Conservation (phyloP, 2,329 filamentous ascomycete species). For the Botrytis elliptica region DNA sequence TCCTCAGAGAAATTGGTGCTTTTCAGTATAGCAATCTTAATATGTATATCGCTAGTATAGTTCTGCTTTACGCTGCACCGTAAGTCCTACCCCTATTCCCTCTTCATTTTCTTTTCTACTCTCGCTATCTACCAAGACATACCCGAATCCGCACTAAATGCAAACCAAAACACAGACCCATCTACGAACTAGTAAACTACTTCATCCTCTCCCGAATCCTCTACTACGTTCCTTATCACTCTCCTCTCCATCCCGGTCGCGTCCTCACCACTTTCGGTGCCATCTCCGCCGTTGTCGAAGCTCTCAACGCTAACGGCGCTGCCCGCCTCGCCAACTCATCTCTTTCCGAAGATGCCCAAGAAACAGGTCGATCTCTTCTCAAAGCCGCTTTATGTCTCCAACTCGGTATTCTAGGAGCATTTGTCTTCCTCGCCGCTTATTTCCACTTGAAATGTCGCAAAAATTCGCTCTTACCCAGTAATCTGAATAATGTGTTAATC, state of each 20-base stretch:
- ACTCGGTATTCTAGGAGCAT: conserved; percentile 50
- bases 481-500: conserved; percentile 41
- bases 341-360: conserved; percentile 42
- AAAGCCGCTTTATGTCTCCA: conserved; percentile 55
- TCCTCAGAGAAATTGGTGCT: conserved; percentile 52
- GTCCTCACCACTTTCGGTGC: conserved; percentile 49
- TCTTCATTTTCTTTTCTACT: background rate
- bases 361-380: conserved; percentile 47
- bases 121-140: background rate
- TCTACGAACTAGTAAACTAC: conserved; percentile 62
- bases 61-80: conserved; percentile 37
- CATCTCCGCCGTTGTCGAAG: conserved; percentile 49
- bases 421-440: conserved; percentile 47
- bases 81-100: conserved; percentile 21
- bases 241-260: conserved; percentile 49
- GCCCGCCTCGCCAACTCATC: conserved; percentile 48
- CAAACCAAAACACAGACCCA: conserved; percentile 44
- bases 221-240: conserved; percentile 59
- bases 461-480: conserved; percentile 36
- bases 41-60: conserved; percentile 46
- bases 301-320: conserved; percentile 50
- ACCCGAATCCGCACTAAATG: background rate
- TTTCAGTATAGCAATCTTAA: conserved; percentile 49
- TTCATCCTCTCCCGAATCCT: conserved; percentile 59
- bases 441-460: conserved; percentile 50